Evolutionary conservation across 805 yeast genomes (phyloP), one percentile per base, ranked within the genome.

Genomic region (Pichia ethanolica): DNA sequence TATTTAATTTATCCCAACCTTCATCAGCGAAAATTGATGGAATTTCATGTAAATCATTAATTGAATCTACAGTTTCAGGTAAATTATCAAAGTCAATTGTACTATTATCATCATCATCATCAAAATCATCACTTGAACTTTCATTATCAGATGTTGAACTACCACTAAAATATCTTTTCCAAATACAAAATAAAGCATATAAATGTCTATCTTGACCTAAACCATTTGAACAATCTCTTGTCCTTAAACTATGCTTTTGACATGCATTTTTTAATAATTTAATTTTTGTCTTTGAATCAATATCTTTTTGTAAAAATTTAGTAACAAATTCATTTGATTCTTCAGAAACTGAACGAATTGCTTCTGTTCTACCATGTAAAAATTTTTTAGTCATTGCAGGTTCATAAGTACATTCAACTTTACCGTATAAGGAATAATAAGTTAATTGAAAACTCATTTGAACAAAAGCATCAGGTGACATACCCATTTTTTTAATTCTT

Each of bases 351-450:
- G 95, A 78, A 59, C 97, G 74, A 49, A 89, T 81, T 4, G 96
- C 95, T 66, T 89, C 97, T 1, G 97, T 89, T 64, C 97, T 77
- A 10, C 97, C 97, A 62, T 89, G 96, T 54, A 83, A 75, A 63
- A 83, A 89, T 51, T 72, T 72, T 65, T 89, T 89, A 5, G 97
- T 90, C 97, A 89, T 89, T 8, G 96, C 96, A 2, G 97, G 97
- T 68, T 89, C 97, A 64, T 89, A 89, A 6, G 96, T 88, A 55
- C 95, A 86, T 66, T 89, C 97, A 38, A 89, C 91, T 62, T 86
- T 86, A 44, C 97, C 97, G 63, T 89, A 89, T 37, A 81, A 71
- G 10, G 82, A 73, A 56, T 88, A 80, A 59, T 78, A 75, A n/a
- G 79, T 78, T 50, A 85, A 59, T 57, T 86, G 93, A 4, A 77